Evolutionary conservation across 768 basidiomycete genomes (phyloP), one percentile per base, ranked within the genome.

Genomic region (Coprinopsis strossmayeri): DNA sequence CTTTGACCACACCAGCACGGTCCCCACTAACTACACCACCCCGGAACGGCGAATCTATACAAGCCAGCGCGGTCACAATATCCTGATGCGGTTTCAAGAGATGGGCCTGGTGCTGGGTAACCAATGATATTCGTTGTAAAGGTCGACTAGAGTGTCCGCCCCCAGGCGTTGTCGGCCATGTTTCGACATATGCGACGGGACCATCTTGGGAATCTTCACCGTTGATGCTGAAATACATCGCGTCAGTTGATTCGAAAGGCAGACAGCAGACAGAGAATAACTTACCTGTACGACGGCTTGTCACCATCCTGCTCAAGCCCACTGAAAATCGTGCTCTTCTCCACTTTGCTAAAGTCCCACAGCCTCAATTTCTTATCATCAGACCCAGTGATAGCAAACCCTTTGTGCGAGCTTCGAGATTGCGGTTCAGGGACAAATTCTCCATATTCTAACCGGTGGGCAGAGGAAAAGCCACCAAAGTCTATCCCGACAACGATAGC

Each of bases 1-100:
- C 87, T 63, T 96, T 97, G 55, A 98, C 76, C 17, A 84, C 82
- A 2, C 96, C 96, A 18, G 84, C 76, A 40, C 91, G 75, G 62
- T 98, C 95, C 1, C 88, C 95, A 53, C 87, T 92, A n/a, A 97
- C 78, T 39, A 96, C 77, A 1, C 91, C 89, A 21, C 91, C 92
- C 47, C 89, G 78, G 67, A 97, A 97, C 1, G 95, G 92, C 0
- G 93, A 85, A 54, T 96, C 91, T 46, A 99, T 82, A 54, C 86
- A 88, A 0, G 81, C 82, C 28, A 99, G 65, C 1, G 87, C 82
- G 3, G 88, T 91, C 17, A 98, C 80, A 1, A 91, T 81, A 60
- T 98, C 94, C 56, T 92, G 91, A 60, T 98, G 96, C 4, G 86
- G 77, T 61, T 82, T 84, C 26, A 97, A 69, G 18, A 96, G 69